Conservation (phyloP, 2,329 filamentous ascomycete genomes). For the Epichloe hybrida region DNA sequence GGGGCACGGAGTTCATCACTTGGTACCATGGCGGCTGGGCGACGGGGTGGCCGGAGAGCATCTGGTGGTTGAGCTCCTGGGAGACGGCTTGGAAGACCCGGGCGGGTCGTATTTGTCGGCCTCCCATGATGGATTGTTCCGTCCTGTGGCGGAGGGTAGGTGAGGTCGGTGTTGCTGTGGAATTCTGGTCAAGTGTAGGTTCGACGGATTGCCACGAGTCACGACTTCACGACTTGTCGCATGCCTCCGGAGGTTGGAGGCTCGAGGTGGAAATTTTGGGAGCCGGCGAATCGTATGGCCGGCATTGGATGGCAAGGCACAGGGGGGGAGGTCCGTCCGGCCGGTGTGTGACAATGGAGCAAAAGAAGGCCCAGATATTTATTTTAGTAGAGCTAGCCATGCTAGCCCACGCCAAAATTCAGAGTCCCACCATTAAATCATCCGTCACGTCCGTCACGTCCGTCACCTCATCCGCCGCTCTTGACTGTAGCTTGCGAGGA, state of each 20-base stretch:
- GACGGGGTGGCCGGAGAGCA: slow-evolving; percentile 20
- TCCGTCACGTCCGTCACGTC: neutral
- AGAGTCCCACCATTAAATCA: neutral
- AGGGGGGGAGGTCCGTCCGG: neutral
- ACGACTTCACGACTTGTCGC: neutral
- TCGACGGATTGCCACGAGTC: neutral
- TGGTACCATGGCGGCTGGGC: slow-evolving; percentile 35
- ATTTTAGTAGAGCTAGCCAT: neutral
- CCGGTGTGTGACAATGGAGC: neutral
- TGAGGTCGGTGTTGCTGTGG: neutral
- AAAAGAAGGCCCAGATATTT: neutral
- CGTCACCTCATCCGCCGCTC: neutral
- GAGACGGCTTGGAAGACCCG: slow-evolving; percentile 33
- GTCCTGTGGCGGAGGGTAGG: neutral
- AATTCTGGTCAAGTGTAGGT: neutral
- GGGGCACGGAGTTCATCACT: slow-evolving; percentile 42
- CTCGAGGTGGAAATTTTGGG: slow-evolving; percentile 8
- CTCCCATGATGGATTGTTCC: slow-evolving; percentile 20
- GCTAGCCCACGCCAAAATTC: neutral
- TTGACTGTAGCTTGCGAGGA: neutral
- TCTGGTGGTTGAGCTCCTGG: slow-evolving; percentile 28
- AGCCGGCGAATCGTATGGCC: slow-evolving; percentile 13
- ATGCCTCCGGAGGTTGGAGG: neutral
- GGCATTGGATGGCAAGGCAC: neutral
- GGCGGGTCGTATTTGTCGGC: slow-evolving; percentile 31